Base-by-base conservation (phyloP, 768 basidiomycete species). In the Russula foetens region DNA sequence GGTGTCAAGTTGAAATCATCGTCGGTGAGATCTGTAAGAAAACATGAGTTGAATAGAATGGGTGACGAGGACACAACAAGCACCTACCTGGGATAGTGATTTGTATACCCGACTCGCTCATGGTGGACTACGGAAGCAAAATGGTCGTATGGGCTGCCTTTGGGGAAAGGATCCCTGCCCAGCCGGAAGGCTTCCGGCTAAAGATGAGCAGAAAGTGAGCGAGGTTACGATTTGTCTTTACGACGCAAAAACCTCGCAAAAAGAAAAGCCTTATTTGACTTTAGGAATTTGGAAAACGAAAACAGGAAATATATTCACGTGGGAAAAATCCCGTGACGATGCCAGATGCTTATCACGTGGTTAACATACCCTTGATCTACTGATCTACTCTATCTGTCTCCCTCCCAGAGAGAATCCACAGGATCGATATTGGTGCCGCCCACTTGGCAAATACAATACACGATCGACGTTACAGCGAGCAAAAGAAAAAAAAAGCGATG, bases 11-110 rank as follows among this genome's bases (percentile, higher is more conserved):
- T 71, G 60, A 79, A 81, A 66, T 88, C 85, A 63, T 88, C 87
- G 66, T 90, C 89, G 67, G 85, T 86, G 72, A 92, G 86, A 70
- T 90, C 90, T 92, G 67, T 47, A 26, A 12, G 12, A 19, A 43
- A 15, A 47, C 6, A 35, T 44, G 33, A 59, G 48, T 43, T 50
- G 45, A 48, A 51, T 64, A 66, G 65, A 45, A 49, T 39, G 47
- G 51, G 44, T 58, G 44, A 53, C 51, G 39, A 59, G 45, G 17
- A 49, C 48, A 21, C 28, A 17, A 29, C 21, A 38, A 64, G 65
- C 61, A 77, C n/a, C n/a, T 11, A 35, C 77, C 78, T 68, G 77
- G 77, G 24, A 79, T 79, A 51, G 78, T 77, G 68, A 79, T 79
- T 68, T 79, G 77, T 58, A 78, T 69, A 21, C 71, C 70, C 11